phyloP scores from a whole-genome alignment of 805 yeast species.

The Cyberlindnera mississippiensis region DNA sequence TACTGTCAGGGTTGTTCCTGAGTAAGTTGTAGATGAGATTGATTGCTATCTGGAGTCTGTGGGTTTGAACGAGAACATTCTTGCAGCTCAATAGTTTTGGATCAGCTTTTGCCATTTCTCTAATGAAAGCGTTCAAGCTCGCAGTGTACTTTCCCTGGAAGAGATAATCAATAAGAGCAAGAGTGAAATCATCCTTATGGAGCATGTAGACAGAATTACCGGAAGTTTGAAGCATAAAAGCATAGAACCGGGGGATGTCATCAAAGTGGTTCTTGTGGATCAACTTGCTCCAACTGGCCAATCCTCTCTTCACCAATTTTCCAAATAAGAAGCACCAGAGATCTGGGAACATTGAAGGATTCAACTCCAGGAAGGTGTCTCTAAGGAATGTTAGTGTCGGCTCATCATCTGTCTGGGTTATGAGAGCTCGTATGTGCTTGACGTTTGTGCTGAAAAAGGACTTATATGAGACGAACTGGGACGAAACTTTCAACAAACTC shows the following conservation, averaged over 20 bases:
- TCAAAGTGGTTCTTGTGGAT: constrained; percentile 21
- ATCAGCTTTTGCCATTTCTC: constrained; percentile 20
- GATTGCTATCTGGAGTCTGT: constrained; percentile 19
- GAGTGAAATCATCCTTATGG: constrained; percentile 19
- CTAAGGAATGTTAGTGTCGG: constrained; percentile 9
- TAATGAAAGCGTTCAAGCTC: constrained; percentile 17
- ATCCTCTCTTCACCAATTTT: constrained; percentile 12
- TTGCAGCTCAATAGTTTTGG: constrained; percentile 11
- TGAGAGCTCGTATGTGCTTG: constrained; percentile 6
- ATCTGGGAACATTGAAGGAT: constrained; percentile 18
- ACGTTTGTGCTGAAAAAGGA: constrained; percentile 10
- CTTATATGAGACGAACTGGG: constrained; percentile 8
- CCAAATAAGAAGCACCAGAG: constrained; percentile 24
- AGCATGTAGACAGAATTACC: constrained; percentile 13
- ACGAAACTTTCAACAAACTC: constrained; percentile 9
- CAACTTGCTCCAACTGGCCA: constrained; percentile 24
- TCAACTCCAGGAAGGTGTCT: constrained; percentile 15
- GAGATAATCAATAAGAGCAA: constrained; percentile 16
- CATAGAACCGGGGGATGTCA: constrained; percentile 21
- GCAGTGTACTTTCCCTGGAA: constrained; percentile 11
- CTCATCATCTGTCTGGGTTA: neutral
- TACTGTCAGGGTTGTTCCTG: constrained; percentile 8
- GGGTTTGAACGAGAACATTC: constrained; percentile 18
- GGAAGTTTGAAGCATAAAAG: constrained; percentile 20
- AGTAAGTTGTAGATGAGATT: constrained; percentile 17